Evolutionary conservation across 192 early-diverging fungal genomes (phyloP).

Genomic region (Podila clonocystis): DNA sequence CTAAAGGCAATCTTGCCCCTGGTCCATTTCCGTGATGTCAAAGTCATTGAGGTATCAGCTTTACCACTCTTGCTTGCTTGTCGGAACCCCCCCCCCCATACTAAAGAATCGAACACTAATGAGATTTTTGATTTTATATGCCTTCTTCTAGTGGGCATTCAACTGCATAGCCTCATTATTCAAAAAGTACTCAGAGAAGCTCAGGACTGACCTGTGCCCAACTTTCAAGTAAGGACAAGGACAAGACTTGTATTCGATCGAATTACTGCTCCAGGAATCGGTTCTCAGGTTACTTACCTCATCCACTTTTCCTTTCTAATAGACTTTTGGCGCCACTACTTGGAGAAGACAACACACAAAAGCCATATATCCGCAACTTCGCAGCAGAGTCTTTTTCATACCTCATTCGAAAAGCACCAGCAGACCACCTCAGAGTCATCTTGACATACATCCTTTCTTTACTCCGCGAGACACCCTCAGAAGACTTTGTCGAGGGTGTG

Average conservation of each 20-base stretch:
- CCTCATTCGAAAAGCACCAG: constrained; percentile 82
- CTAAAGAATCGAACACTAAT: too few species aligned
- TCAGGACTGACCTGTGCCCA: constrained; percentile 73
- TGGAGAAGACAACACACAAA: constrained; percentile 69
- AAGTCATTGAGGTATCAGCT: constrained; percentile 76
- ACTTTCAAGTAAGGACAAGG: constrained; percentile 70
- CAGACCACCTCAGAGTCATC: constrained; percentile 66
- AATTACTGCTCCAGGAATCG: too few species aligned
- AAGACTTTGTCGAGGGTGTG: constrained; percentile 76
- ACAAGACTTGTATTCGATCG: not conserved
- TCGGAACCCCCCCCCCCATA: too few species aligned
- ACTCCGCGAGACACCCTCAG: constrained; percentile 53
- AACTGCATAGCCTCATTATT: constrained; percentile 91
- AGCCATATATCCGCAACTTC: constrained; percentile 85
- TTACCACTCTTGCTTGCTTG: not conserved
- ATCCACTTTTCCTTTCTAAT: not conserved
- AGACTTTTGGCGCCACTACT: constrained; percentile 81
- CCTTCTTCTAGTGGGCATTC: constrained; percentile 70
- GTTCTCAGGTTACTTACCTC: not conserved
- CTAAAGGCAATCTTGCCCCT: constrained; percentile 71
- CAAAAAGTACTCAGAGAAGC: constrained; percentile 83
- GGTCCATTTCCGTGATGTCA: constrained; percentile 73
- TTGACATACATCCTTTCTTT: constrained; percentile 70
- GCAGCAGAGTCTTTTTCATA: constrained; percentile 93
- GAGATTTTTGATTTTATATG: too few species aligned